Evolutionary conservation across 1,139 yeast genomes (phyloP), one percentile per base, ranked within the genome.

Genomic region (Yarrowia galli): DNA sequence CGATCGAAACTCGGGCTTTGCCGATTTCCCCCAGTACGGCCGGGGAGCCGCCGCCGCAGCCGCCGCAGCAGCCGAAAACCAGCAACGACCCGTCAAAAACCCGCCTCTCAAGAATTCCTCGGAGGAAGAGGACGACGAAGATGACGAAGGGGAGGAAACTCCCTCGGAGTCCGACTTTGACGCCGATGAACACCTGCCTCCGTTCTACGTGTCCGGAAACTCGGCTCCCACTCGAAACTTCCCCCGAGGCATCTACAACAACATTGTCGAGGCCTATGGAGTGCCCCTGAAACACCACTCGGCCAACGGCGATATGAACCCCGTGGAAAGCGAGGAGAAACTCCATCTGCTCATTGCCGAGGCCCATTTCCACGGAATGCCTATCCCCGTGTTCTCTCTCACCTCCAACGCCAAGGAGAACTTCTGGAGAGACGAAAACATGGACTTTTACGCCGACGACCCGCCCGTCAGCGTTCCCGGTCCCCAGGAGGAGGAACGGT

Each of bases 371-470:
- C 48, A 61, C 38, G 66, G 56, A 3, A 23, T 16, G 6, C 46
- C 66, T 25, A 23, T 48, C 22, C 56, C 56, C 28, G 66, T 61
- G 2, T 61, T 61, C 25, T 20, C 66, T 6, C 65, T 61, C 36
- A 61, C 66, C 6, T 2, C 54, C 22, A 32, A 35, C 49, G 66
- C 66, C 36, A n/a, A n/a, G 23, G 66, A 61, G 25, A 16, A 18
- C 18, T 61, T 61, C 10, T 61, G 66, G 66, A 15, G 66, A 4
- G 66, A 61, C 56, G 45, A 46, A n/a, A 61, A 61, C 56, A 35
- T 48, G 46, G 66, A 61, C 54, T 61, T 46, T 23, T 58, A 58
- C 64, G 51, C 46, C 28, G 64, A 58, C 51, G 64, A 58, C 51
- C 64, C 64, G 10, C 64, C 64, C 36, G 42, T 58, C 20, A 58